A percentile compares a stretch with the other conserved stretches of the same genome.
These are phyloP conservation scores for Mucor racemosus DNA, from an alignment of 371 early-diverging fungal genomes.

Conservation along the genomic window DNA sequence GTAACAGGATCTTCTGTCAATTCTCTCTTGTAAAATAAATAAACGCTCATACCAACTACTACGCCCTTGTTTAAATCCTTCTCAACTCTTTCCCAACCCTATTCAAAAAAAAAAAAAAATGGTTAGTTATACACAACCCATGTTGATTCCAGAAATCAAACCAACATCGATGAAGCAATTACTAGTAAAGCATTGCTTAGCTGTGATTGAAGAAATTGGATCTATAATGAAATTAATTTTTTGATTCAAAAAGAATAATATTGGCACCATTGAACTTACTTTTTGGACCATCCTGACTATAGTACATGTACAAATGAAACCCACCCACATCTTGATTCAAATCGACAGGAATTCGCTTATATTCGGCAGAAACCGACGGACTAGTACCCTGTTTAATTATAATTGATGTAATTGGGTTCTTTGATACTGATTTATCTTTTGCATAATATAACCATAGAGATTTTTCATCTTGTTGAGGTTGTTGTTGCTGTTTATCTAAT, in stretches of 20 bases:
- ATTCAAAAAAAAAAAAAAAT: background rate
- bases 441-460: constrained; percentile 39
- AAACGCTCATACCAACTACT: constrained; percentile 54
- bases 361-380: constrained; percentile 38
- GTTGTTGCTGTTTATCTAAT: background rate
- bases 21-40: constrained; percentile 42
- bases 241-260: background rate
- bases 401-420: constrained; percentile 37
- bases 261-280: constrained; percentile 13
- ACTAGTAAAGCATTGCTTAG: constrained; percentile 52
- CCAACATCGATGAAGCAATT: constrained; percentile 54
- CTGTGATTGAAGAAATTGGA: constrained; percentile 59
- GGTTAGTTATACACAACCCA: background rate
- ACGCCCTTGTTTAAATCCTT: constrained; percentile 45
- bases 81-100: constrained; percentile 41
- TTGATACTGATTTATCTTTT: constrained; percentile 30
- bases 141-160: background rate
- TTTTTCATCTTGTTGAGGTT: constrained; percentile 24
- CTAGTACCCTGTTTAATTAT: constrained; percentile 33
- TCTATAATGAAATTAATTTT: constrained; percentile 12
- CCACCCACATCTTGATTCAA: constrained; percentile 39
- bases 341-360: constrained; percentile 37
- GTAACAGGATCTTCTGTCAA: constrained; percentile 30
- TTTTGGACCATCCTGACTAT: constrained; percentile 36
- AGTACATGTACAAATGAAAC: constrained; percentile 36